These are phyloP conservation scores for Umbelopsis sp. DNA, from an alignment of 371 early-diverging fungal genomes.

Conservation along the genomic window DNA sequence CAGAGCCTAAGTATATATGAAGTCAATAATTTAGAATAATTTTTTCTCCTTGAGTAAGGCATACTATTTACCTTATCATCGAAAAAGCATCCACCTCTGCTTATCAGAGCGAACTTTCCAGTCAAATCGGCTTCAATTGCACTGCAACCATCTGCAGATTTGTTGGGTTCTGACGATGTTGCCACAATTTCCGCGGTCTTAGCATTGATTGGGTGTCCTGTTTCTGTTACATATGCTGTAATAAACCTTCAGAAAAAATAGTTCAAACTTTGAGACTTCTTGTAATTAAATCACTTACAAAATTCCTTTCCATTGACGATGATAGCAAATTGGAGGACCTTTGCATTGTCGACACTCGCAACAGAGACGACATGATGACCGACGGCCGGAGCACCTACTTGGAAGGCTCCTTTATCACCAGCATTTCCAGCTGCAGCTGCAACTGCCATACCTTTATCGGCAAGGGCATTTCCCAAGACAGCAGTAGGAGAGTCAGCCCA, in stretches of 20 bases:
- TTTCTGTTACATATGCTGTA: constrained; percentile 35
- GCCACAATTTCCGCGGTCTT: constrained; percentile 26
- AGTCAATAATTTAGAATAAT: background rate
- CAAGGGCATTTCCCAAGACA: constrained; percentile 38
- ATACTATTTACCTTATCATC: constrained; percentile 24
- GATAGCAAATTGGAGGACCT: constrained; percentile 39
- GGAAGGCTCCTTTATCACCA: constrained; percentile 67
- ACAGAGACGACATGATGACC: constrained; percentile 65
- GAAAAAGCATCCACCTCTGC: constrained; percentile 64
- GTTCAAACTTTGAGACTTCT: background rate
- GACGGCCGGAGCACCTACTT: constrained; percentile 66
- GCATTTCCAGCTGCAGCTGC: constrained; percentile 74
- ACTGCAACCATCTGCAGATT: constrained; percentile 44
- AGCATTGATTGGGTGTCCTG: constrained; percentile 27
- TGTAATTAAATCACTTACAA: constrained; percentile 23
- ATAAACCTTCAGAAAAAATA: background rate
- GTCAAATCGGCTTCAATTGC: constrained; percentile 32
- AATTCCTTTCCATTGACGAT: constrained; percentile 22
- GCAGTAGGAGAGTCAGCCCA: constrained; percentile 54
- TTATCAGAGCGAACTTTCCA: constrained; percentile 59
- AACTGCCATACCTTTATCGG: constrained; percentile 42
- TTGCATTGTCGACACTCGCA: constrained; percentile 72
- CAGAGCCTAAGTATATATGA: constrained; percentile 27
- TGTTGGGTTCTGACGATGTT: constrained; percentile 26
- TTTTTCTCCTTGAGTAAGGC: background rate